phyloP scores from a whole-genome alignment of 2,329 filamentous ascomycete genomes.

The Eutypa lata region DNA sequence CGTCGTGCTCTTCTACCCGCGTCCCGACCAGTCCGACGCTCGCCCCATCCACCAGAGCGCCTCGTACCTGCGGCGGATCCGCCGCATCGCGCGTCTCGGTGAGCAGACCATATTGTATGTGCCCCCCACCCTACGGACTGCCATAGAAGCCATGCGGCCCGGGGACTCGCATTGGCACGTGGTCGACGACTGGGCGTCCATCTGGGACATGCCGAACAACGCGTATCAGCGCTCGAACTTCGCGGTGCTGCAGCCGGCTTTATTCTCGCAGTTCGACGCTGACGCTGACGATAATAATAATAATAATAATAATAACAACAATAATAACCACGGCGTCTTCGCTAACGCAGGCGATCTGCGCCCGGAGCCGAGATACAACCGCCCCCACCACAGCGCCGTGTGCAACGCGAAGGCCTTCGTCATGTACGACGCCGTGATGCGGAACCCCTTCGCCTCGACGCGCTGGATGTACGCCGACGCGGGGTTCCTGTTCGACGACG shows the following conservation, averaged over 20 bases:
- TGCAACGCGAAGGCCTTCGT: slow-evolving; percentile 17
- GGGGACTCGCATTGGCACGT: slow-evolving; percentile 14
- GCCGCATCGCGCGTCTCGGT: slow-evolving; percentile 12
- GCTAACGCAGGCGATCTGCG: slow-evolving; percentile 8
- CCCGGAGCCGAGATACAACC: slow-evolving; percentile 14
- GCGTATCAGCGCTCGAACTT: slow-evolving; percentile 14
- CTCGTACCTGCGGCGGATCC: slow-evolving; percentile 14
- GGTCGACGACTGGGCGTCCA: slow-evolving; percentile 10
- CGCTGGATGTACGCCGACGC: slow-evolving; percentile 18
- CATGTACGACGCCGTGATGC: slow-evolving; percentile 17
- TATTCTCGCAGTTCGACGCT: slow-evolving; percentile 11
- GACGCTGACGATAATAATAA: slow-evolving; percentile 6
- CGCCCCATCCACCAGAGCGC: slow-evolving; percentile 11
- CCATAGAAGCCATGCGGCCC: slow-evolving; percentile 10
- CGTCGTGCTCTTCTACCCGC: slow-evolving; percentile 14
- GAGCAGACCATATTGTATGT: slow-evolving; percentile 17
- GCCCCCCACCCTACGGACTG: slow-evolving; percentile 8
- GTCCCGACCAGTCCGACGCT: slow-evolving; percentile 11
- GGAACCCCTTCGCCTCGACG: slow-evolving; percentile 14
- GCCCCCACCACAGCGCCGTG: slow-evolving; percentile 14
- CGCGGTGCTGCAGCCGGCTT: slow-evolving; percentile 7
- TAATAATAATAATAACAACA: no score
- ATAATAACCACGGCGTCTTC: no score
- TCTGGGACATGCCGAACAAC: slow-evolving; percentile 19
- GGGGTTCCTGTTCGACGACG: slow-evolving; percentile 16